Conservation (phyloP, 2,329 filamentous ascomycete genomes). For the Myriosclerotinia scirpicola region DNA sequence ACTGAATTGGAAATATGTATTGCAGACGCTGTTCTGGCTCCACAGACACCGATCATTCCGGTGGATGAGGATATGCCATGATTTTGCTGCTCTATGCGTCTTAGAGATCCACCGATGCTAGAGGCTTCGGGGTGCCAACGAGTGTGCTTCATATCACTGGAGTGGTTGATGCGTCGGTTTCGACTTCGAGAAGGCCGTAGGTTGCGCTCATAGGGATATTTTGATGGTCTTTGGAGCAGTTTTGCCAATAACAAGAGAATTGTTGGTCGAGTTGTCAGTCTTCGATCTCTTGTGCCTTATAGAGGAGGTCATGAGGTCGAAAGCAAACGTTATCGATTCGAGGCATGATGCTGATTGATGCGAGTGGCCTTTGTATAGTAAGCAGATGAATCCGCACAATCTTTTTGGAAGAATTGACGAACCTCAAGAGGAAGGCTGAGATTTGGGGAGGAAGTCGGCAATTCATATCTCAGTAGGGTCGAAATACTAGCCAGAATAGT, state of each 20-base stretch:
- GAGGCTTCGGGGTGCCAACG: not conserved
- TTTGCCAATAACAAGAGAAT: constrained; percentile 22
- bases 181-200: not conserved
- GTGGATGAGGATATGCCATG: not conserved
- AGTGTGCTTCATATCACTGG: not conserved
- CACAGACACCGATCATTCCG: too few relatives aligned
- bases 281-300: not conserved
- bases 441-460: too few relatives aligned
- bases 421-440: not conserved
- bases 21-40: not conserved
- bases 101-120: not conserved
- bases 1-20: not conserved
- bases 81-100: not conserved
- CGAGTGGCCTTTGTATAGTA: not conserved
- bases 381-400: not conserved
- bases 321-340: not conserved
- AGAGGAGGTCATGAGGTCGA: not conserved
- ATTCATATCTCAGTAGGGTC: not conserved
- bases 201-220: not conserved
- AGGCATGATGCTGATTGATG: not conserved
- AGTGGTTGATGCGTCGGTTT: not conserved
- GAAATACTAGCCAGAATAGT: not conserved
- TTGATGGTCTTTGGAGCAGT: constrained; percentile 20
- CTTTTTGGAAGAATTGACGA: not conserved
- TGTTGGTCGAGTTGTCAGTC: not conserved